Evolutionary conservation across 345 rosid species (phyloP).

Genomic region (Punica granatum): DNA sequence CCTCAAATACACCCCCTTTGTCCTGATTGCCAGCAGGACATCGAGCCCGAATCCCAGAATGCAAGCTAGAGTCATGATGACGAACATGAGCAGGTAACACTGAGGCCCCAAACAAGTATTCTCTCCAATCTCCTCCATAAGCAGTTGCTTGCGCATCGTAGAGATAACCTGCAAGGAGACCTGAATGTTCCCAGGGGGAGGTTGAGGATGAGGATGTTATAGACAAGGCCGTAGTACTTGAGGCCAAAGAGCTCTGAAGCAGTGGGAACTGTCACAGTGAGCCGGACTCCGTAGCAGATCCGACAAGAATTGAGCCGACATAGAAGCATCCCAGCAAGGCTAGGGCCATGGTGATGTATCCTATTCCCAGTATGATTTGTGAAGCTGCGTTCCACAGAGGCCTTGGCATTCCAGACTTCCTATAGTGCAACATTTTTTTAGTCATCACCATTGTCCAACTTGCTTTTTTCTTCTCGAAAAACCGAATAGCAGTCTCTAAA

Average conservation of each 20-base stretch:
- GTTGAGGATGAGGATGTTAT: constrained; percentile 43
- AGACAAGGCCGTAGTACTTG: constrained; percentile 39
- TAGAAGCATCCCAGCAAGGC: constrained; percentile 52
- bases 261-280: constrained; percentile 36
- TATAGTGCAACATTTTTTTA: neutral
- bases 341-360: constrained; percentile 40
- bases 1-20: constrained; percentile 30
- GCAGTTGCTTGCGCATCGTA: constrained; percentile 44
- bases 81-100: constrained; percentile 35
- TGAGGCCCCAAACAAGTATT: constrained; percentile 44
- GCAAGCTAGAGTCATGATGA: constrained; percentile 39
- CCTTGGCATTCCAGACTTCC: constrained; percentile 45
- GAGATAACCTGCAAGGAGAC: constrained; percentile 50
- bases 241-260: constrained; percentile 62
- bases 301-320: constrained; percentile 45
- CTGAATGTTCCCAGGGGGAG: constrained; percentile 50
- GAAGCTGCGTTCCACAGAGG: constrained; percentile 50
- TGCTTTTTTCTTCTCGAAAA: too few species aligned
- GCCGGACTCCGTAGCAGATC: constrained; percentile 43
- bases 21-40: constrained; percentile 27
- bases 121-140: constrained; percentile 24
- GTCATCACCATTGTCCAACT: too few species aligned
- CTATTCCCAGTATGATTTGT: constrained; percentile 41
- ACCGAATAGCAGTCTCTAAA: too few species aligned
- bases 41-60: constrained; percentile 40